Evolutionary conservation across 495 filamentous ascomycete species (phyloP), one percentile per base, ranked within the genome.

Genomic region (Lasiosphaeria miniovina): DNA sequence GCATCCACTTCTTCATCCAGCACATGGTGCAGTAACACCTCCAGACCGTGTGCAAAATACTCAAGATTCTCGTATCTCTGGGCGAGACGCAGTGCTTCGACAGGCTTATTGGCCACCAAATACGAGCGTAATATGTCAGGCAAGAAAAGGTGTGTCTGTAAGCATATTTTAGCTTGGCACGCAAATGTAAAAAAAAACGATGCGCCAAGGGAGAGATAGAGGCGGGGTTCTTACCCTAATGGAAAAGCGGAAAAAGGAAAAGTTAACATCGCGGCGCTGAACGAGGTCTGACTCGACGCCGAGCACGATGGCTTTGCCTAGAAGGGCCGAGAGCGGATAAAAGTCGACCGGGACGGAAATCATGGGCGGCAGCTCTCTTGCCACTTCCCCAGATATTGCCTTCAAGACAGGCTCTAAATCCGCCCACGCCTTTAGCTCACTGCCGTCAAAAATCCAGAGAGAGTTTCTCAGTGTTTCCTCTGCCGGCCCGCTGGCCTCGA

Each of bases 371-470:
- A 90, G 65, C 52, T 90, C 87, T 38, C 77, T 77, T 6, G 76
- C 77, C 14, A 73, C 63, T 45, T 87, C 89, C 14, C 79, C 74
- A 12, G 84, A 82, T 9, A 85, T 84, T 6, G 84, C 84, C 51
- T 83, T 80, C 15, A 97, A 76, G 36, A 97, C 84, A 59, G 93
- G 90, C 58, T 96, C 87, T n/a, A 98, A 82, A 69, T 98, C 90
- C 15, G 88, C 80, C 94, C 94, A 98, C 9, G 88, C 85, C 53
- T 90, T 85, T 55, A 97, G 79, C 58, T 90, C 83, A 32, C 80
- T 82, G 24, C 95, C 94, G 67, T 96, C 91, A 73, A 97, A 98
- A 49, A 88, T 84, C 94, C 94, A 99, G 2, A 99, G 78, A 8
- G 93, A 97, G 74, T 98, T 92, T 38, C 83, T 81, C 33, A 98